Conservation (phyloP, 441 rosid genomes). For the Biscutella laevigata region DNA sequence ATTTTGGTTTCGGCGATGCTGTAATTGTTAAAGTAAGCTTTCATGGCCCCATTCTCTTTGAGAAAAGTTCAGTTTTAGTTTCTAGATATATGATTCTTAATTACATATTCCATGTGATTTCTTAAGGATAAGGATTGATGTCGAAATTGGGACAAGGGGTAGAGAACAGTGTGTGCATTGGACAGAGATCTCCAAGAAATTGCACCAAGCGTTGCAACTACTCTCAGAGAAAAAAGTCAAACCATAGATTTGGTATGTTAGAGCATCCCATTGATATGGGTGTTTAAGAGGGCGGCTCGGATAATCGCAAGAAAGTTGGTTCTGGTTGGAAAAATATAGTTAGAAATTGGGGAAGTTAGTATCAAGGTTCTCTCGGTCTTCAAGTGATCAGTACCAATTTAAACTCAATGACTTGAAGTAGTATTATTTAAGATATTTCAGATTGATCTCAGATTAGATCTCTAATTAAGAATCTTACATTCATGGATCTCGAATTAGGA, state of each 20-base stretch:
- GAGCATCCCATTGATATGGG: slow-evolving; percentile 86
- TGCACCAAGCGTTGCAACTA: slow-evolving; percentile 67
- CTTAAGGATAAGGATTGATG: slow-evolving; percentile 72
- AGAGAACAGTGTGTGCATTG: slow-evolving; percentile 70
- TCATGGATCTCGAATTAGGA: no score
- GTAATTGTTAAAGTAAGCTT: slow-evolving; percentile 67
- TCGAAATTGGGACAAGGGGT: slow-evolving; percentile 58
- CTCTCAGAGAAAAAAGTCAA: slow-evolving; percentile 64
- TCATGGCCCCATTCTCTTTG: background rate
- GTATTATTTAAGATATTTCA: no score
- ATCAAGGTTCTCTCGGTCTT: slow-evolving; percentile 66
- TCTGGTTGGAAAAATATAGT: slow-evolving; percentile 67
- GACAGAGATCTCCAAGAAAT: slow-evolving; percentile 70
- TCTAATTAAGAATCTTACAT: no score
- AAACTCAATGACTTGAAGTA: slow-evolving; percentile 58
- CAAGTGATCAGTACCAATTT: slow-evolving; percentile 71
- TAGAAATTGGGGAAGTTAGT: slow-evolving; percentile 69
- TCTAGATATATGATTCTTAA: background rate
- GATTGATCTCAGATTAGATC: no score
- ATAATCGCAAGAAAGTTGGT: slow-evolving; percentile 59
- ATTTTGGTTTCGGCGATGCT: slow-evolving; percentile 95
- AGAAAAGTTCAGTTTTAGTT: background rate
- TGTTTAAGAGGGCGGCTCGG: slow-evolving; percentile 79
- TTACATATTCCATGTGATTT: slow-evolving; percentile 33
- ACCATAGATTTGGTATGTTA: slow-evolving; percentile 80